Conservation (phyloP, 179 eudicot genomes). For the Spinacia oleracea region DNA sequence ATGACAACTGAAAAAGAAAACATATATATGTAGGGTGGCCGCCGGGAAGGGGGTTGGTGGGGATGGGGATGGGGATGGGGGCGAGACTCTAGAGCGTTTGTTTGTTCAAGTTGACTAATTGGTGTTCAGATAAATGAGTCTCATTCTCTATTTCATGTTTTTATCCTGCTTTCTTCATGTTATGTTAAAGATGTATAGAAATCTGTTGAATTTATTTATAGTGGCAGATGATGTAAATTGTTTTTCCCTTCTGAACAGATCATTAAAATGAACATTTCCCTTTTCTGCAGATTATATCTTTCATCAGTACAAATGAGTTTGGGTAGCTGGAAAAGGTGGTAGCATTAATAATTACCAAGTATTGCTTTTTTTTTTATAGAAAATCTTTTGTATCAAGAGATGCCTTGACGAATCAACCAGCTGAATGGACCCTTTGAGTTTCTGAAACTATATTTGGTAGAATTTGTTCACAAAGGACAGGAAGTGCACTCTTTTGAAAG, state of each 20-base stretch:
- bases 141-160: not conserved
- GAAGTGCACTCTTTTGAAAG: not conserved
- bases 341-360: not conserved
- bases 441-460: constrained; percentile 2
- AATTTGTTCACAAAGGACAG: not conserved
- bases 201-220: not conserved
- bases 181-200: not conserved
- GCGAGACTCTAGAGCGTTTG: not conserved
- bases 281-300: constrained; percentile 9
- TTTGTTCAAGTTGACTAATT: not conserved
- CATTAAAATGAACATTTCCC: not conserved
- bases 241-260: not conserved
- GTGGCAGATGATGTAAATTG: not conserved
- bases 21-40: not conserved
- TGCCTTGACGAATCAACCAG: not conserved
- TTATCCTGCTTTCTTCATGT: not conserved
- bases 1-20: not conserved
- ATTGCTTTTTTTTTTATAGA: not conserved
- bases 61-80: not conserved
- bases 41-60: not conserved
- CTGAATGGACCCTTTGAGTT: not conserved
- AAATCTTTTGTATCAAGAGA: not conserved
- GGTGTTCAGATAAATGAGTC: not conserved
- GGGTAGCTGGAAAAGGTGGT: not conserved
- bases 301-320: not conserved